Evolutionary conservation across 2,329 filamentous ascomycete genomes (phyloP).

Genomic region (Talaromyces sp.): DNA sequence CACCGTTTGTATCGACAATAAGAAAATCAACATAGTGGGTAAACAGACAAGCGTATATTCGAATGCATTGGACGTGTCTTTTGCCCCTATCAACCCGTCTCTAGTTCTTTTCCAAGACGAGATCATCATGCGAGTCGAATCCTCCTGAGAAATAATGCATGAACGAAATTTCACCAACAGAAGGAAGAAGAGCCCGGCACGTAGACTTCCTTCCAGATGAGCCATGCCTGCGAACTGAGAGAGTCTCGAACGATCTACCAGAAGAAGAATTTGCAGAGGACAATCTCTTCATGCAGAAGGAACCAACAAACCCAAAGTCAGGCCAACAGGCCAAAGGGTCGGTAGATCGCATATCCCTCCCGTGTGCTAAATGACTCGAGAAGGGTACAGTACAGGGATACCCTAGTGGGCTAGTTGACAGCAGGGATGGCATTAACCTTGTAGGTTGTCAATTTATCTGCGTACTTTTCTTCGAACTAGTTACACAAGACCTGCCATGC

Average conservation of each 20-base stretch:
- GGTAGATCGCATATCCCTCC: neutral
- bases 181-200: neutral
- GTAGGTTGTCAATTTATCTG: neutral
- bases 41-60: neutral
- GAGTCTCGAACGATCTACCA: neutral
- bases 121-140: neutral
- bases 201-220: neutral
- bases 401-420: neutral
- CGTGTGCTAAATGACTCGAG: conserved; percentile 2
- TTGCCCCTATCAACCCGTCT: neutral
- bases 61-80: conserved; percentile 5
- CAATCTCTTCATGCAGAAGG: neutral
- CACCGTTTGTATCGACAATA: neutral
- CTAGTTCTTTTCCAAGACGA: neutral
- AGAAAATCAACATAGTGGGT: neutral
- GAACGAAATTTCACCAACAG: neutral
- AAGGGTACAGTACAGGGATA: neutral
- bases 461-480: neutral
- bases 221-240: neutral
- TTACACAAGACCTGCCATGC: neutral
- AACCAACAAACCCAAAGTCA: neutral
- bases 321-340: neutral
- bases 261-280: neutral
- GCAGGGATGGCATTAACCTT: conserved; percentile 7
- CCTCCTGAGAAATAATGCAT: neutral